Evolutionary conservation across 1,284 basidiomycete genomes (phyloP).

Genomic region (Garcileccinum viscosum): DNA sequence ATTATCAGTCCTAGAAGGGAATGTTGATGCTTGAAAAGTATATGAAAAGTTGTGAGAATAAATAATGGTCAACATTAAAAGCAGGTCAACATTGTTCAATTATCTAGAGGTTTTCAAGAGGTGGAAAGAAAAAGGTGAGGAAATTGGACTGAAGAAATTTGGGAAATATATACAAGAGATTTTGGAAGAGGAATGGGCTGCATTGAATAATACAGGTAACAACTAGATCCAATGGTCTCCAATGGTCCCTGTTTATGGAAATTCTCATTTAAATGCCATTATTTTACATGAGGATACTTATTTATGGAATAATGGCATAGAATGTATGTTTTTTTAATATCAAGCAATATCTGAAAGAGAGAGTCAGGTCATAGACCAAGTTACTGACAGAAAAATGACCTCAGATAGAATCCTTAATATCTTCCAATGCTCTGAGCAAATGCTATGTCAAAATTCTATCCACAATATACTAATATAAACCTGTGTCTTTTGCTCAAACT

Average conservation of each 20-base stretch:
- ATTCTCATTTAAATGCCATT: too few relatives aligned
- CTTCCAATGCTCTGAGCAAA: slow-evolving; percentile 69
- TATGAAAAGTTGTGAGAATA: slow-evolving; percentile 24
- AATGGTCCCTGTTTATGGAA: not conserved
- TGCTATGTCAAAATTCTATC: not conserved
- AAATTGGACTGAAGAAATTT: slow-evolving; percentile 20
- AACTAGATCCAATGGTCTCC: not conserved
- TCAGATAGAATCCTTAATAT: slow-evolving; percentile 76
- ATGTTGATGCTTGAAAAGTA: slow-evolving; percentile 14
- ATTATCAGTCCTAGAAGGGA: slow-evolving; percentile 21
- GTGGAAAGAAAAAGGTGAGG: slow-evolving; percentile 24
- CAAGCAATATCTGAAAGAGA: slow-evolving; percentile 29
- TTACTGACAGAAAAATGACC: slow-evolving; percentile 48
- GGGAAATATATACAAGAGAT: slow-evolving; percentile 29
- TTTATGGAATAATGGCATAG: not conserved
- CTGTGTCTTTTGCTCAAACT: slow-evolving; percentile 27
- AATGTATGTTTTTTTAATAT: slow-evolving; percentile 37
- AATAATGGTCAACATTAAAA: not conserved
- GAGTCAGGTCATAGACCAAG: slow-evolving; percentile 2
- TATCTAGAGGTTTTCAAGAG: slow-evolving; percentile 20
- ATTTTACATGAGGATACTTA: not conserved
- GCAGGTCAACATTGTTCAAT: not conserved
- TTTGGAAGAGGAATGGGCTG: slow-evolving; percentile 21
- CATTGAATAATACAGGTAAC: not conserved
- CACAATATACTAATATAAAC: slow-evolving; percentile 43